These are phyloP conservation scores for Physcomitrium patens DNA, from an alignment of 225 moss, liverwort and hornwort genomes.

Conservation along the genomic window DNA sequence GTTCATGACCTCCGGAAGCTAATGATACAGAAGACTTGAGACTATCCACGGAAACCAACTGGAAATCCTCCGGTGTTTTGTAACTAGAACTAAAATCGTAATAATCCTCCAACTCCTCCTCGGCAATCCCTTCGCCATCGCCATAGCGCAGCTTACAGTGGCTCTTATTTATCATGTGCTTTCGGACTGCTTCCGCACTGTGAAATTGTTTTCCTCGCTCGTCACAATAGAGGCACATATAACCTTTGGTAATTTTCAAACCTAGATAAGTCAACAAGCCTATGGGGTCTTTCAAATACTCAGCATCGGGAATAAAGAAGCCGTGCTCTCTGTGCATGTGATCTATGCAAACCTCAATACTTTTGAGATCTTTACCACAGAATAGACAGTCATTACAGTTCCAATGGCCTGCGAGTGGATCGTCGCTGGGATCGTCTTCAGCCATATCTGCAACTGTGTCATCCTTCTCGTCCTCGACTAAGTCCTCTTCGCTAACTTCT, in stretches of 20 bases:
- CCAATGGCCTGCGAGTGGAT: constrained; percentile 54
- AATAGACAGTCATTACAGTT: constrained; percentile 61
- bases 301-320: constrained; percentile 70
- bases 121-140: constrained; percentile 62
- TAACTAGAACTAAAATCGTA: constrained; percentile 77
- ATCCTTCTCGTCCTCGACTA: constrained; percentile 27
- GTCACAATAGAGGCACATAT: constrained; percentile 72
- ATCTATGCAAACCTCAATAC: constrained; percentile 65
- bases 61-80: constrained; percentile 42
- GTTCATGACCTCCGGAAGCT: constrained; percentile 82
- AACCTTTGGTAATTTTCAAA: constrained; percentile 67
- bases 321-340: constrained; percentile 75
- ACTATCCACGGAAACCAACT: constrained; percentile 42
- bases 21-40: constrained; percentile 52
- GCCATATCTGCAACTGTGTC: constrained; percentile 43
- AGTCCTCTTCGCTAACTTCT: constrained; percentile 68
- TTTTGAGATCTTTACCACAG: constrained; percentile 50
- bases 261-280: constrained; percentile 66
- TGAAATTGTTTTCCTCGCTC: constrained; percentile 57
- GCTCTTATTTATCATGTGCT: no score
- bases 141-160: constrained; percentile 62
- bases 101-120: constrained; percentile 66
- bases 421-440: constrained; percentile 37
- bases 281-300: constrained; percentile 60
- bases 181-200: no score